Conservation (phyloP, 352 stramenopile genomes). For the Globisporangium echinulatum region DNA sequence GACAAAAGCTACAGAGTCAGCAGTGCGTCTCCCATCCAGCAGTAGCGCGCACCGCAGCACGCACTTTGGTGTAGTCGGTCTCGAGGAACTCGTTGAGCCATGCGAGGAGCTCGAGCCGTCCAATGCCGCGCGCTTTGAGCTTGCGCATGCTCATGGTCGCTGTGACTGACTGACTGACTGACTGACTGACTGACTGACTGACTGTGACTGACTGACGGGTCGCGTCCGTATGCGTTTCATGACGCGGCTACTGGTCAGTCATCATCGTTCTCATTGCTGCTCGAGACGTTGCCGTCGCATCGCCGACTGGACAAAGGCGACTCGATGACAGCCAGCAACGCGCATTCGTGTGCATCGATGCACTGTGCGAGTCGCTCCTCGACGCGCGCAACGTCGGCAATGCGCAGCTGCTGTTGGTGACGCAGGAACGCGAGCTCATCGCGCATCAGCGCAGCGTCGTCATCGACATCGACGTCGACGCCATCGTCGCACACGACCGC, state of each 20-base stretch:
- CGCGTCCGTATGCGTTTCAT: too few relatives aligned
- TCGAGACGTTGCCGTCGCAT: too few relatives aligned
- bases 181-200: too few relatives aligned
- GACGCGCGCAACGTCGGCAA: not conserved
- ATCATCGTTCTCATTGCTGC: not conserved
- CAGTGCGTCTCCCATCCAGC: not conserved
- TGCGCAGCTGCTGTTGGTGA: slow-evolving; percentile 6
- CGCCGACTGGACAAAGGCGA: too few relatives aligned
- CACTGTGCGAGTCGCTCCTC: slow-evolving; percentile 12
- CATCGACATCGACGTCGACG: not conserved
- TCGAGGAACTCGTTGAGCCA: slow-evolving; percentile 80
- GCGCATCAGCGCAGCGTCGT: not conserved
- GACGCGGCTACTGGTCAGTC: too few relatives aligned
- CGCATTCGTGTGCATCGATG: not conserved
- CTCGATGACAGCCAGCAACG: too few relatives aligned
- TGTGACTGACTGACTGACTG: not conserved
- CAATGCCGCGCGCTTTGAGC: slow-evolving; percentile 70
- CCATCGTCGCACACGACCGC: too few relatives aligned
- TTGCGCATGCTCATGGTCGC: slow-evolving; percentile 63
- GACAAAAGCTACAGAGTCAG: too few relatives aligned
- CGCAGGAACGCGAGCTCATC: slow-evolving; percentile 4
- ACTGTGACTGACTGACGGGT: too few relatives aligned
- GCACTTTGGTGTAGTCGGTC: slow-evolving; percentile 77
- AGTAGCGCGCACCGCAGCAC: not conserved
- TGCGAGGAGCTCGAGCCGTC: slow-evolving; percentile 64